Conservation (phyloP, 176 grass and related monocot genomes). For the Phyllostachys edulis region DNA sequence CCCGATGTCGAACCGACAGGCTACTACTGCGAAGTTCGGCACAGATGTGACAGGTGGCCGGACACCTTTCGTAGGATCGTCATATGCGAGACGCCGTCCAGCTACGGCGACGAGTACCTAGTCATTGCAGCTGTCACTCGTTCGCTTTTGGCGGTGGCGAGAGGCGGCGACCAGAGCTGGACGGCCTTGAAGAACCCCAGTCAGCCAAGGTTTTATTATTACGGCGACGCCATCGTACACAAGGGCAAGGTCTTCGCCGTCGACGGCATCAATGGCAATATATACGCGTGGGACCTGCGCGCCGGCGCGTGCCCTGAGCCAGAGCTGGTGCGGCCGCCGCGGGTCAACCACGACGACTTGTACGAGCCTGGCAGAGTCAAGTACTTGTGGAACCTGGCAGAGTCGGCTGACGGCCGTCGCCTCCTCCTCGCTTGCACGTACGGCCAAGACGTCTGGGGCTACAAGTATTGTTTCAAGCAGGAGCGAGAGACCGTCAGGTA, state of each 20-base stretch:
- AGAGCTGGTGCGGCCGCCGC: too few relatives aligned
- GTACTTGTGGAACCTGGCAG: background rate
- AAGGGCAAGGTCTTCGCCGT: background rate
- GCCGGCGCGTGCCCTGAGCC: background rate
- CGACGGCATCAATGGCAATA: rapidly evolving
- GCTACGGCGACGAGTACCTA: background rate
- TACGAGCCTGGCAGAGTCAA: too few relatives aligned
- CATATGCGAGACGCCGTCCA: background rate
- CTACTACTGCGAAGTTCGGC: rapidly evolving
- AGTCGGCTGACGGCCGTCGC: background rate
- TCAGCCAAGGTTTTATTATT: too few relatives aligned
- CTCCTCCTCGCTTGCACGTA: background rate
- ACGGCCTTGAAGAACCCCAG: background rate
- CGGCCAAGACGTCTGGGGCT: background rate
- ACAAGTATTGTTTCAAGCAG: too few relatives aligned
- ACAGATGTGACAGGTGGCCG: background rate
- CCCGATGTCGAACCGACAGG: background rate
- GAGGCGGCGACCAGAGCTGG: background rate
- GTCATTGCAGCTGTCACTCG: background rate
- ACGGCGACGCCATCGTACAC: background rate
- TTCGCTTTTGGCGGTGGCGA: background rate
- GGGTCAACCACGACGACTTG: too few relatives aligned
- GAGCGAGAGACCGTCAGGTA: background rate
- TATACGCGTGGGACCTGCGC: background rate
- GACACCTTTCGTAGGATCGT: background rate